Evolutionary conservation across 1,139 yeast genomes (phyloP), one percentile per base, ranked within the genome.

Genomic region (Tardiomyces digboiensis): DNA sequence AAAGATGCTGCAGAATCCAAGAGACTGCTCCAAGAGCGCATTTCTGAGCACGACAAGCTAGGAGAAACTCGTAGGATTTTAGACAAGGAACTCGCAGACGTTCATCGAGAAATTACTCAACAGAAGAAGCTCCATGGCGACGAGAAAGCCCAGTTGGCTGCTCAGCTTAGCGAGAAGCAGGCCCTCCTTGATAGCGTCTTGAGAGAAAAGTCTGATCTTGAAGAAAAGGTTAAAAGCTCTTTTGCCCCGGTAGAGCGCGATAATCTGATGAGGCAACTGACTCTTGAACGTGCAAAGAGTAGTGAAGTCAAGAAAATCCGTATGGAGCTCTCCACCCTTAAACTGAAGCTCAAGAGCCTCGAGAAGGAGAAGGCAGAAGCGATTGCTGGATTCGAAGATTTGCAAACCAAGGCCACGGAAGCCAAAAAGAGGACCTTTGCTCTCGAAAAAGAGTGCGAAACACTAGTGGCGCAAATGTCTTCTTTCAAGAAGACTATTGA

Each of bases 271-370:
- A 48, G 48, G 21, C 60, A 53, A 33, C 52, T 56, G 20, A 54
- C 52, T 21, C 42, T 44, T 14, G 56, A 57, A 29, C 51, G 52
- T 36, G 47, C 46, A 12, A 53, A 53, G 42, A 44, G 49, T n/a
- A 44, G 44, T 6, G 51, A 53, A 23, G 48, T 51, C 20, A 51
- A 50, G 33, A 39, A 46, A 16, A 43, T 56, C 21, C 46, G 48
- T 7, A 42, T 46, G 36, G 56, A 56, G 59, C 61, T 55, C 61
- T 57, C 49, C 64, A 66, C 50, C 46, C 67, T 46, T 63, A 70
- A 51, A 65, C 61, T 48, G 65, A 72, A 48, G 64, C 68, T 43
- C 52, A 57, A 46, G 66, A 70, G 47, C 63, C 67, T 3, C 20
- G 49, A 46, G 37, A 20, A 29, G 19, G 44, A 46, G 10, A 36